Evolutionary conservation across 2,329 filamentous ascomycete species (phyloP).

Genomic region (Myriosclerotinia duriaeana): DNA sequence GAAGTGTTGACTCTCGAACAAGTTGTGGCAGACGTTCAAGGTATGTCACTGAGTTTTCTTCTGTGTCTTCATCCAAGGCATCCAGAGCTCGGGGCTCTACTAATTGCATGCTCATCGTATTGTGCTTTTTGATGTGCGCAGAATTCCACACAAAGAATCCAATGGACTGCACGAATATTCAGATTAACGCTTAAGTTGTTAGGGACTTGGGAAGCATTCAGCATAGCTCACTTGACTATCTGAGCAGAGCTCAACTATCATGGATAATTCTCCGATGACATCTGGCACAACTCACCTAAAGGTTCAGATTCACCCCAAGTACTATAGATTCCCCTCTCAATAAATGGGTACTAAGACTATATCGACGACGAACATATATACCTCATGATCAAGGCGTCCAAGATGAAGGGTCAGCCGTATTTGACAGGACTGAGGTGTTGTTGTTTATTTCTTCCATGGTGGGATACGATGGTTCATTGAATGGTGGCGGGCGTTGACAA

Average conservation of each 20-base stretch:
- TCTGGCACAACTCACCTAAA: no score
- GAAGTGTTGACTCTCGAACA: slow-evolving; percentile 48
- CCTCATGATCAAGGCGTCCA: neutral
- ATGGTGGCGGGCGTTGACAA: neutral
- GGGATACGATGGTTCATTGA: neutral
- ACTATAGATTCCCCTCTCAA: no score
- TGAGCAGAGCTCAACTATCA: no score
- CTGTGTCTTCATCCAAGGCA: no score
- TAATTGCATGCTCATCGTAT: neutral
- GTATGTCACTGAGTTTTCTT: neutral
- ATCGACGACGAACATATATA: neutral
- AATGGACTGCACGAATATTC: no score
- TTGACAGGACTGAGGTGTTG: neutral
- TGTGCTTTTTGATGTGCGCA: neutral
- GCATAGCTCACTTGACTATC: no score
- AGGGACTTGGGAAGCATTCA: no score
- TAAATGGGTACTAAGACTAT: neutral
- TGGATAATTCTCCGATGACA: no score
- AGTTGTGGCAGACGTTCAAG: neutral
- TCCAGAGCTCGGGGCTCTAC: slow-evolving; percentile 3
- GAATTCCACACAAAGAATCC: no score
- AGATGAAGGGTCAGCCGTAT: neutral
- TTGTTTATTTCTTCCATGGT: neutral
- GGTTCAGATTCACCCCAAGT: no score
- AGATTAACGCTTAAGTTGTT: no score